These are phyloP conservation scores for Neopestalotiopsis clavispora DNA, from an alignment of 2,329 filamentous ascomycete species.

Conservation along the genomic window DNA sequence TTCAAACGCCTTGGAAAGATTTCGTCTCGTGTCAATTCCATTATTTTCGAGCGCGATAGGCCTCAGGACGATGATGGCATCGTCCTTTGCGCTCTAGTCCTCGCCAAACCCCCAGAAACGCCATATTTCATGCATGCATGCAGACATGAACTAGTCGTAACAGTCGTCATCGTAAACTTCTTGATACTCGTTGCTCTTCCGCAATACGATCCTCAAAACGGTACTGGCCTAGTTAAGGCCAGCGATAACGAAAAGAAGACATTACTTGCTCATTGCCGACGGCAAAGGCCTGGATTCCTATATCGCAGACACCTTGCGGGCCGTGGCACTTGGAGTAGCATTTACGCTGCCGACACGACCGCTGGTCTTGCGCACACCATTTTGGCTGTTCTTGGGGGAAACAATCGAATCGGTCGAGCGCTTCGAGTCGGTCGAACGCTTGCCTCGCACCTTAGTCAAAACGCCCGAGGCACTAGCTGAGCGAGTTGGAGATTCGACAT, in stretches of 20 bases:
- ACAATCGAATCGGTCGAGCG: constrained; percentile 44
- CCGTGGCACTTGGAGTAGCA: constrained; percentile 46
- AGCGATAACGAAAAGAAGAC: constrained; percentile 25
- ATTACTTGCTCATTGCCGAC: constrained; percentile 24
- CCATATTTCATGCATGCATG: constrained; percentile 50
- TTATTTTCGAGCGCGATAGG: constrained; percentile 1
- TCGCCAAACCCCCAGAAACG: constrained; percentile 38
- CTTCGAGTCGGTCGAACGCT: constrained; percentile 56
- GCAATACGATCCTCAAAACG: constrained; percentile 22
- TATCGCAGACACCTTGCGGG: constrained; percentile 59
- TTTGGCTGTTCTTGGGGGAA: constrained; percentile 35
- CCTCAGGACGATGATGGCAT: background rate
- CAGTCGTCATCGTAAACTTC: constrained; percentile 48
- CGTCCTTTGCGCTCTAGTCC: constrained; percentile 11
- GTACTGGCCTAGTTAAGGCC: constrained; percentile 17
- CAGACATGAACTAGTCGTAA: constrained; percentile 47
- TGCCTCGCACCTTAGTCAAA: constrained; percentile 69
- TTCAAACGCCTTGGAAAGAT: constrained; percentile 19
- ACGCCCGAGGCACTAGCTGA: constrained; percentile 58
- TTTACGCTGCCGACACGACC: constrained; percentile 67
- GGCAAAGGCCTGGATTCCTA: constrained; percentile 32
- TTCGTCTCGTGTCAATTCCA: constrained; percentile 7
- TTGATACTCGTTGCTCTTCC: constrained; percentile 28
- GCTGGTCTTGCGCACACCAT: constrained; percentile 68
- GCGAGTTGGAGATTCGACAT: constrained; percentile 52